These are phyloP conservation scores for Lipomyces yamanashiensis DNA, from an alignment of 805 yeast genomes.

Conservation along the genomic window DNA sequence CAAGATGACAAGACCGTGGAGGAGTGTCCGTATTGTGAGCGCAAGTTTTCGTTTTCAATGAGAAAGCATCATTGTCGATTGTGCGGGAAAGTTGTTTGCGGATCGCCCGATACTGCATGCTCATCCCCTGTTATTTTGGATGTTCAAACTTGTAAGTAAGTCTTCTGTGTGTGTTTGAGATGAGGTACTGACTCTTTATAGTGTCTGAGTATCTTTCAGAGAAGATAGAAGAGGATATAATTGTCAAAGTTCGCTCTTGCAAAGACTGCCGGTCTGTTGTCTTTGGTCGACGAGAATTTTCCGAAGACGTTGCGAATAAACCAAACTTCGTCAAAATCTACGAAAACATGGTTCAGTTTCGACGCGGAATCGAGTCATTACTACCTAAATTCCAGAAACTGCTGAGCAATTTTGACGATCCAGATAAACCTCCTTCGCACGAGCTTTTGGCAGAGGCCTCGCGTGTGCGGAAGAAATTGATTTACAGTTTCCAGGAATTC, in stretches of 20 bases:
- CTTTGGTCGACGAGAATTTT: conserved; percentile 59
- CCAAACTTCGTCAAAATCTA: conserved; percentile 50
- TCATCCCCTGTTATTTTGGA: conserved; percentile 58
- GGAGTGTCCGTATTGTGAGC: conserved; percentile 68
- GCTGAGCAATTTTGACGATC: conserved; percentile 46
- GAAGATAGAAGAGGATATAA: conserved; percentile 29
- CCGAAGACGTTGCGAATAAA: conserved; percentile 46
- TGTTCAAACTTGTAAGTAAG: conserved; percentile 21
- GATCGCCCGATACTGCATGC: conserved; percentile 63
- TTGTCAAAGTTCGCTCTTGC: conserved; percentile 62
- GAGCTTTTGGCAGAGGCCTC: conserved; percentile 48
- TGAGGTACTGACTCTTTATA: conserved; percentile 1
- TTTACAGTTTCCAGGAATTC: conserved; percentile 56
- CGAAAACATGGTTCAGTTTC: conserved; percentile 49
- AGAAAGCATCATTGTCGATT: conserved; percentile 91
- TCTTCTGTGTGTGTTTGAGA: neutral
- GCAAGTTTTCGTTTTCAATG: conserved; percentile 58
- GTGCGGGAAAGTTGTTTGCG: conserved; percentile 86
- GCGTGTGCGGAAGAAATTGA: conserved; percentile 51
- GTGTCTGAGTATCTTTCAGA: conserved; percentile 26
- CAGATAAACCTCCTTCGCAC: conserved; percentile 42
- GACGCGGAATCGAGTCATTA: conserved; percentile 47
- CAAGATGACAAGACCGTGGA: conserved; percentile 54
- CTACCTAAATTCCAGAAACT: conserved; percentile 53
- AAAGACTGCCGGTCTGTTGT: conserved; percentile 66